Evolutionary conservation across 2,329 filamentous ascomycete genomes (phyloP).

Genomic region (Cryphonectria naterciae): DNA sequence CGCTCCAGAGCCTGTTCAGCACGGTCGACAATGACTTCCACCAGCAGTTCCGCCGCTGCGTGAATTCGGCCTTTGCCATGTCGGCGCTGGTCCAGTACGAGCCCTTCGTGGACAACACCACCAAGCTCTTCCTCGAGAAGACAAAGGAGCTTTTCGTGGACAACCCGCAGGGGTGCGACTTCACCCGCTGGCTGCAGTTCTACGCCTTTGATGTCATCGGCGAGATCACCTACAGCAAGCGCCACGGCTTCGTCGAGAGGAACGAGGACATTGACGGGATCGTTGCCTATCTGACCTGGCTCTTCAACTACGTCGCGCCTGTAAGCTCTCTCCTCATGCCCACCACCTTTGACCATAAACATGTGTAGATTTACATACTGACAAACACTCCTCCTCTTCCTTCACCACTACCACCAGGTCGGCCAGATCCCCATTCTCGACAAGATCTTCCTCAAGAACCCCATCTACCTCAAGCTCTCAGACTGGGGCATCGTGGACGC

Average conservation of each 20-base stretch:
- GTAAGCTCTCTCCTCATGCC: constrained; percentile 45
- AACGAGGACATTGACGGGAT: constrained; percentile 78
- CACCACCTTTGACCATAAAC: background rate
- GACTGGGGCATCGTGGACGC: constrained; percentile 69
- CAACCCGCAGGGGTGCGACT: constrained; percentile 57
- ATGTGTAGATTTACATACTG: constrained; percentile 5
- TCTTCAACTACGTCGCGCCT: constrained; percentile 74
- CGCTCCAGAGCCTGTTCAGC: constrained; percentile 74
- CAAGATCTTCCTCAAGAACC: constrained; percentile 73
- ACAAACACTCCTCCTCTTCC: background rate
- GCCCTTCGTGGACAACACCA: constrained; percentile 77
- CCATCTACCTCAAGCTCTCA: constrained; percentile 69
- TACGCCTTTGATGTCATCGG: constrained; percentile 84
- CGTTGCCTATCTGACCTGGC: constrained; percentile 62
- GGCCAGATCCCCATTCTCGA: constrained; percentile 76
- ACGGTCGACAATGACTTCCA: constrained; percentile 77
- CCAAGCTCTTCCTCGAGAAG: constrained; percentile 69
- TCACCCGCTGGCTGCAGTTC: constrained; percentile 75
- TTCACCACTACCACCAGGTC: constrained; percentile 47
- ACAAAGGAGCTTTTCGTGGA: constrained; percentile 60
- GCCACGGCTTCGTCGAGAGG: constrained; percentile 75
- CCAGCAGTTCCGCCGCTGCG: constrained; percentile 72
- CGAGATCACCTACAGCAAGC: constrained; percentile 75
- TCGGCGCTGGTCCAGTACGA: constrained; percentile 77
- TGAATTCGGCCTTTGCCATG: constrained; percentile 80